phyloP scores from a whole-genome alignment of 176 grass and related monocot species.

The Oryza officinalis region DNA sequence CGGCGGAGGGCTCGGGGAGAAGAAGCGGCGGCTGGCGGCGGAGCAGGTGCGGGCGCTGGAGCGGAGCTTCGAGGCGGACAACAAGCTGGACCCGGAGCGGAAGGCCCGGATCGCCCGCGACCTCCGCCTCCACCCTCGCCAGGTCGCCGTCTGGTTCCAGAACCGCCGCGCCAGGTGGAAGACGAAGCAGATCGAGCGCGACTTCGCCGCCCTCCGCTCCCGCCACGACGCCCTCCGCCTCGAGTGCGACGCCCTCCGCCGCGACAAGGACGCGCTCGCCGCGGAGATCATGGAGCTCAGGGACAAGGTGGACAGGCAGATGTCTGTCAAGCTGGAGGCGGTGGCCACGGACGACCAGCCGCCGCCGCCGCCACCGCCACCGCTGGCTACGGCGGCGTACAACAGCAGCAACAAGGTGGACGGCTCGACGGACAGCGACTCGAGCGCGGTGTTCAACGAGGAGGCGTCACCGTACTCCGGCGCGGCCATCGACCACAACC shows the following conservation, averaged over 20 bases:
- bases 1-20: conserved; percentile 48
- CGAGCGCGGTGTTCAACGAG: conserved; percentile 62
- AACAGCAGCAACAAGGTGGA: conserved; percentile 3
- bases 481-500: conserved; percentile 13
- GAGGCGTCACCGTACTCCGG: conserved; percentile 44
- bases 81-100: conserved; percentile 72
- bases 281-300: conserved; percentile 47
- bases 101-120: conserved; percentile 61
- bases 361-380: background rate
- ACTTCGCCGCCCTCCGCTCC: conserved; percentile 51
- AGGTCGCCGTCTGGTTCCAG: conserved; percentile 88
- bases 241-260: conserved; percentile 63
- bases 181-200: conserved; percentile 72
- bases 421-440: conserved; percentile 53
- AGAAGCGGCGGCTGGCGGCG: conserved; percentile 58
- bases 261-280: conserved; percentile 56
- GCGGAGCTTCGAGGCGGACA: conserved; percentile 68
- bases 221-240: conserved; percentile 49
- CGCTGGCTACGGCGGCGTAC: too few species aligned
- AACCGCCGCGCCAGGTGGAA: conserved; percentile 80
- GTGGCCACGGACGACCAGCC: background rate
- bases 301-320: conserved; percentile 30
- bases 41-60: conserved; percentile 69
- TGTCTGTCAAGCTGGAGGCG: conserved; percentile 32
- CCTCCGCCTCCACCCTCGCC: conserved; percentile 63